Evolutionary conservation across 2,329 filamentous ascomycete genomes (phyloP).

Genomic region (Beauveria scarabaeidicola): DNA sequence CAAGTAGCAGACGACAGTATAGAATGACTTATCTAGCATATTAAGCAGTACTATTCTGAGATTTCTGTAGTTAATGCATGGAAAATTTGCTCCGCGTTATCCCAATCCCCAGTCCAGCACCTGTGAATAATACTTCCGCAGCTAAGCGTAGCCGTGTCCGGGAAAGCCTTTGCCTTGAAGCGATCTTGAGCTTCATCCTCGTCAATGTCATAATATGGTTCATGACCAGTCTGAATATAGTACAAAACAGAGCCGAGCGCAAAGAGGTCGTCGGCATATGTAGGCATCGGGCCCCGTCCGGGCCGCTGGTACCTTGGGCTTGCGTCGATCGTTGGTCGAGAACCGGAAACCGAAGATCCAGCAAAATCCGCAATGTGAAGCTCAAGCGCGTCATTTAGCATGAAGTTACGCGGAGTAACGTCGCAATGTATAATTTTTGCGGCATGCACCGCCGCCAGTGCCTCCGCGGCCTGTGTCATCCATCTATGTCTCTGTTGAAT

Average conservation of each 20-base stretch:
- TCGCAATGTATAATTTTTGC: slow-evolving; percentile 30
- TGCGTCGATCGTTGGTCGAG: slow-evolving; percentile 16
- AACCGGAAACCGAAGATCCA: slow-evolving; percentile 24
- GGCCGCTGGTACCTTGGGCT: slow-evolving; percentile 18
- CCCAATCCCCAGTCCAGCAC: slow-evolving; percentile 3
- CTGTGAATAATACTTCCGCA: slow-evolving; percentile 1
- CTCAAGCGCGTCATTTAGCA: slow-evolving; percentile 26
- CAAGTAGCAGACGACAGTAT: background rate
- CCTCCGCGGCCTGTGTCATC: slow-evolving; percentile 26
- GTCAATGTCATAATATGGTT: background rate
- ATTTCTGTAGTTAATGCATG: background rate
- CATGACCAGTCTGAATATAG: background rate
- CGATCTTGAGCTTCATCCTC: background rate
- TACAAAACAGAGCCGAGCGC: background rate
- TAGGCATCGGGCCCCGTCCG: slow-evolving; percentile 9
- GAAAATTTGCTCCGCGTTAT: background rate
- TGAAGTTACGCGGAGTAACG: slow-evolving; percentile 29
- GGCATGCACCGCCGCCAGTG: slow-evolving; percentile 25
- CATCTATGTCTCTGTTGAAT: slow-evolving; percentile 14
- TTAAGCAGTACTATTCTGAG: too few species aligned
- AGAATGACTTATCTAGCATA: too few species aligned
- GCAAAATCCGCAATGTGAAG: slow-evolving; percentile 29
- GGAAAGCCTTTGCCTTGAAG: background rate
- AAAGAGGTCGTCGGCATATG: background rate
- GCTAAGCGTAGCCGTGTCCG: background rate